A percentile compares a stretch with the other conserved stretches of the same genome.
These are phyloP conservation scores for Jaenimonas drosophilae DNA, from an alignment of 208 protist genomes.

Conservation along the genomic window DNA sequence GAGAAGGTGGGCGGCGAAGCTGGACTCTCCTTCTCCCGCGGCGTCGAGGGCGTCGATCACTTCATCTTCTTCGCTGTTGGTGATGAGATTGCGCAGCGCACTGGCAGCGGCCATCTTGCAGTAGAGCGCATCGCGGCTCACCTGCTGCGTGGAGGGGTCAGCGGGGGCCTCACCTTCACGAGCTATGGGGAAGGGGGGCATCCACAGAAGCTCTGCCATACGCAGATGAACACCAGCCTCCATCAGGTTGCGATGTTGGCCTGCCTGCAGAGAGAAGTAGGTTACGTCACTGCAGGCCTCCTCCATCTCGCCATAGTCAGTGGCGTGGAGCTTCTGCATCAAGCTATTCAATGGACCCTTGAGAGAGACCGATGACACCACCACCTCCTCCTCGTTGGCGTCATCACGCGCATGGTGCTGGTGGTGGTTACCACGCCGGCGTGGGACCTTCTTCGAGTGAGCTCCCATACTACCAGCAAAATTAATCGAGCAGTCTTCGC, in stretches of 20 bases:
- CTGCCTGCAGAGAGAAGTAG: conserved; percentile 26
- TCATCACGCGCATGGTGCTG: conserved; percentile 6
- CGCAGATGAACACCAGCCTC: conserved; percentile 25
- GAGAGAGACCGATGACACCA: not conserved
- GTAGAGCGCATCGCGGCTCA: conserved; percentile 10
- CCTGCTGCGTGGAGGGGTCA: not conserved
- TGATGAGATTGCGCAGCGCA: conserved; percentile 49
- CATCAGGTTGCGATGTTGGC: conserved; percentile 24
- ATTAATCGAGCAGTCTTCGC: not conserved
- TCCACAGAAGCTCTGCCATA: conserved; percentile 36
- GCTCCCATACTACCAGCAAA: conserved; percentile 4
- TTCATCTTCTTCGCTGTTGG: conserved; percentile 44
- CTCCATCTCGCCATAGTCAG: conserved; percentile 27
- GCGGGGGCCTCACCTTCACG: conserved; percentile 1
- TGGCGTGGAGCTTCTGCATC: conserved; percentile 26
- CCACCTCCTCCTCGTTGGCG: conserved; percentile 1
- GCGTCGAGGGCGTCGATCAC: conserved; percentile 32
- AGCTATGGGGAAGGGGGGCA: conserved; percentile 1
- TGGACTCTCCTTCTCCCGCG: not conserved
- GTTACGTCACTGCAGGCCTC: conserved; percentile 44
- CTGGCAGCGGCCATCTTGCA: conserved; percentile 41
- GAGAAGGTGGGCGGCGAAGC: not conserved
- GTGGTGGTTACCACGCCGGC: conserved; percentile 7
- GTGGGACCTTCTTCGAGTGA: conserved; percentile 2
- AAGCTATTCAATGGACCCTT: conserved; percentile 27